Evolutionary conservation across 768 basidiomycete species (phyloP).

Genomic region (Suillus lakei): DNA sequence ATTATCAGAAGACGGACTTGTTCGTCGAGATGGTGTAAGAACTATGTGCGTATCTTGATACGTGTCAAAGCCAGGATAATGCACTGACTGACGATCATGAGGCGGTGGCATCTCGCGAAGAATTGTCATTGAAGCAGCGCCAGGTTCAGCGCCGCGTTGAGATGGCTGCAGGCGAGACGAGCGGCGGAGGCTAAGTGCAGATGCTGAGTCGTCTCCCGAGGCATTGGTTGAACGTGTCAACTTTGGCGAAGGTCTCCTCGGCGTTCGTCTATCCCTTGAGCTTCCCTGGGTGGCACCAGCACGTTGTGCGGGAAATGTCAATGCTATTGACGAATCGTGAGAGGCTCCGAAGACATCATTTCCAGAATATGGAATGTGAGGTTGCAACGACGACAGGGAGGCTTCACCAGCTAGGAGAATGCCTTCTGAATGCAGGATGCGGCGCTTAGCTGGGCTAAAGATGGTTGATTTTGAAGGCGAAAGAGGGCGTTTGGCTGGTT

Average conservation of each 20-base stretch:
- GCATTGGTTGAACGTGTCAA: slow-evolving; percentile 20
- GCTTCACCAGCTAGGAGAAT: slow-evolving; percentile 38
- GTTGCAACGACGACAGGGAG: not conserved
- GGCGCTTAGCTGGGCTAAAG: slow-evolving; percentile 70
- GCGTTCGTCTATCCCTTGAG: slow-evolving; percentile 17
- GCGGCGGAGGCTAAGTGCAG: slow-evolving; percentile 11
- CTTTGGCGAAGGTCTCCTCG: slow-evolving; percentile 27
- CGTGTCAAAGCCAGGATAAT: slow-evolving; percentile 71
- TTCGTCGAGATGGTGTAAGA: slow-evolving; percentile 9
- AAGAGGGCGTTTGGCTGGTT: slow-evolving; percentile 61
- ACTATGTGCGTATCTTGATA: slow-evolving; percentile 47
- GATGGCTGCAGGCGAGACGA: slow-evolving; percentile 19
- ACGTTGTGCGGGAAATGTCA: not conserved
- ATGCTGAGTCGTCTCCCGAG: slow-evolving; percentile 10
- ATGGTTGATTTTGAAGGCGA: slow-evolving; percentile 56
- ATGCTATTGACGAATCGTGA: slow-evolving; percentile 32
- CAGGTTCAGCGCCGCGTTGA: slow-evolving; percentile 18
- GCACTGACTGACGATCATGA: slow-evolving; percentile 57
- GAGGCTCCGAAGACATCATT: slow-evolving; percentile 47
- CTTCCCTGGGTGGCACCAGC: slow-evolving; percentile 21
- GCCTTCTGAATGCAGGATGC: slow-evolving; percentile 62
- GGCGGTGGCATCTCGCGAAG: slow-evolving; percentile 47
- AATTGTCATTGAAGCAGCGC: slow-evolving; percentile 27
- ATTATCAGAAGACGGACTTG: slow-evolving; percentile 10
- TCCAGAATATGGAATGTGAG: not conserved